Evolutionary conservation across 192 early-diverging fungal genomes (phyloP).

Genomic region (Jimgerdemannia flammicorona): DNA sequence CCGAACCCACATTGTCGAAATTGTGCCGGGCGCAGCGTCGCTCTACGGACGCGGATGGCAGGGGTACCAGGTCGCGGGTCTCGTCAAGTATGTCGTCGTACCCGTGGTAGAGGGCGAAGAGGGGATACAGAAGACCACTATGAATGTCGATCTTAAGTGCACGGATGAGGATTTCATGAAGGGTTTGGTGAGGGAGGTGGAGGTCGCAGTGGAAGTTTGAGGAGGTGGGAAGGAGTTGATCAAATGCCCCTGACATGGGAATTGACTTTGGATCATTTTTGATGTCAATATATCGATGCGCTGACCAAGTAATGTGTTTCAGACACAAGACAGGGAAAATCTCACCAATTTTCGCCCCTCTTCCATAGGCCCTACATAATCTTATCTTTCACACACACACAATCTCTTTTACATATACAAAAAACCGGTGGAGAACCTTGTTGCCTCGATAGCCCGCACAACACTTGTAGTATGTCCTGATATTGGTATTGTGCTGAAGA

Average conservation of each 20-base stretch:
- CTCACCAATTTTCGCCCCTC: not conserved
- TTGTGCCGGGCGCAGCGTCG: constrained; percentile 52
- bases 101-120: constrained; percentile 14
- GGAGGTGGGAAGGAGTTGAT: not conserved
- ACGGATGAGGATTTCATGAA: constrained; percentile 51
- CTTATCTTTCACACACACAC: no score
- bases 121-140: constrained; percentile 19
- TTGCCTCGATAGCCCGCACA: no score
- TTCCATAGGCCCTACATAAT: not conserved
- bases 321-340: not conserved
- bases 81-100: constrained; percentile 38
- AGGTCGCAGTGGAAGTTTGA: not conserved
- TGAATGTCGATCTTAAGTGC: constrained; percentile 53
- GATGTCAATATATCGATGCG: not conserved
- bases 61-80: constrained; percentile 49
- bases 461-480: no score
- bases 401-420: not conserved
- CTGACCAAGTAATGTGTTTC: not conserved
- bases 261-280: not conserved
- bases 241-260: not conserved
- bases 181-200: constrained; percentile 36
- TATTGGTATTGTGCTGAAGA: no score
- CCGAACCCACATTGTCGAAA: constrained; percentile 52
- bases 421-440: not conserved
- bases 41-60: constrained; percentile 56